Evolutionary conservation across 2,329 filamentous ascomycete species (phyloP), one percentile per base, ranked within the genome.

Genomic region (Xylaria sp.): DNA sequence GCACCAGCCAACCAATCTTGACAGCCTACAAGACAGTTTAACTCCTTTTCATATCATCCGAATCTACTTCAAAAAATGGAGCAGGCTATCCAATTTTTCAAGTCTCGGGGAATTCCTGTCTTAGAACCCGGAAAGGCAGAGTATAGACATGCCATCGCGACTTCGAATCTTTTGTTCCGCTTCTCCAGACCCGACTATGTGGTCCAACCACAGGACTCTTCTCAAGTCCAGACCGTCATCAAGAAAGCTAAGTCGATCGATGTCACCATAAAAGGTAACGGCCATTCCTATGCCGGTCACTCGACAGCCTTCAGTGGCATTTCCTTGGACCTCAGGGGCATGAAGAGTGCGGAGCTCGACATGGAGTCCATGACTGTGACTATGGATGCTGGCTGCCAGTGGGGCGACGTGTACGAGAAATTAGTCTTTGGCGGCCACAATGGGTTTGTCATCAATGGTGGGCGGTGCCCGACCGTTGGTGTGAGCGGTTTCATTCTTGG

Each of bases 401-500:
- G n/a, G n/a, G n/a, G n/a, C n/a, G n/a, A n/a, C n/a, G n/a, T n/a
- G n/a, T n/a, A n/a, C n/a, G n/a, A n/a, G n/a, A n/a, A n/a, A n/a
- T n/a, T n/a, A n/a, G n/a, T n/a, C n/a, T n/a, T n/a, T n/a, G n/a
- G n/a, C n/a, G n/a, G n/a, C n/a, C n/a, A n/a, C n/a, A n/a, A n/a
- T n/a, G n/a, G n/a, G n/a, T n/a, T 47, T 0, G 61, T 68, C 0
- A 58, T 71, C 39, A 72, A 71, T 24, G 70, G 71, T 6, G 69
- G 71, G 0, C 61, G 67, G 21, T 72, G 68, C 16, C 70, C 70
- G 4, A 63, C 62, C 19, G 74, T 76, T 0, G 74, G 74, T 4
- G 63, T 76, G 1, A 63, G 71, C 3, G 74, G 74, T 0, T 76
- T 73, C 61, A 57, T 70, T 1, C 62, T 74, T 0, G 72, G 73